phyloP scores from a whole-genome alignment of 169 alveolate species.

The Toxoplasma gondii region DNA sequence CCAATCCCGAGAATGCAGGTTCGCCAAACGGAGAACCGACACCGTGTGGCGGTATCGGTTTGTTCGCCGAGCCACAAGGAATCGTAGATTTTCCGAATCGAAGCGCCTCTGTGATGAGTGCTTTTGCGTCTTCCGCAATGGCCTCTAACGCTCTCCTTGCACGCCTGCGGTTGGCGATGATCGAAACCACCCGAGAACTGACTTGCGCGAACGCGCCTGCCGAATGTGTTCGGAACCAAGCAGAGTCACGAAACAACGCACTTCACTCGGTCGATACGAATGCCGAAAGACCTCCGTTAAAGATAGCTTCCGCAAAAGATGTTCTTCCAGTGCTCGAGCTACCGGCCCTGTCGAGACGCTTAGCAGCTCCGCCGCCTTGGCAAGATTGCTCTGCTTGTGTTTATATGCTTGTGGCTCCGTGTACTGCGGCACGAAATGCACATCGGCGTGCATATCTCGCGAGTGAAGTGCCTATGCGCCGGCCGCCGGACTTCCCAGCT shows the following conservation, averaged over 20 bases:
- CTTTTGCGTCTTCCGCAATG: background rate
- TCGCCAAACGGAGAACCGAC: too few relatives aligned
- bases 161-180: background rate
- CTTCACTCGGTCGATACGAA: background rate
- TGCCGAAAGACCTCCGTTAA: too few relatives aligned
- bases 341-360: constrained; percentile 1
- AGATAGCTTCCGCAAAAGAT: too few relatives aligned
- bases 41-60: too few relatives aligned
- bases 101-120: background rate
- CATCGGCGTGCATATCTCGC: background rate
- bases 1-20: too few relatives aligned
- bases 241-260: background rate
- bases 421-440: background rate
- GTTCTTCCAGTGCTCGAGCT: constrained; percentile 17
- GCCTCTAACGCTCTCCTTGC: background rate
- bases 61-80: background rate
- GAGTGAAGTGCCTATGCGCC: background rate
- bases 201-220: background rate
- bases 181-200: background rate
- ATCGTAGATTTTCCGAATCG: background rate
- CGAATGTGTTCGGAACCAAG: background rate
- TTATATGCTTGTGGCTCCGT: constrained; percentile 22
- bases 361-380: constrained; percentile 21
- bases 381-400: constrained; percentile 8
- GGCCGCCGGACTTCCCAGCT: background rate